Evolutionary conservation across 257 asterid genomes (phyloP).

Genomic region (Solanum pennellii): DNA sequence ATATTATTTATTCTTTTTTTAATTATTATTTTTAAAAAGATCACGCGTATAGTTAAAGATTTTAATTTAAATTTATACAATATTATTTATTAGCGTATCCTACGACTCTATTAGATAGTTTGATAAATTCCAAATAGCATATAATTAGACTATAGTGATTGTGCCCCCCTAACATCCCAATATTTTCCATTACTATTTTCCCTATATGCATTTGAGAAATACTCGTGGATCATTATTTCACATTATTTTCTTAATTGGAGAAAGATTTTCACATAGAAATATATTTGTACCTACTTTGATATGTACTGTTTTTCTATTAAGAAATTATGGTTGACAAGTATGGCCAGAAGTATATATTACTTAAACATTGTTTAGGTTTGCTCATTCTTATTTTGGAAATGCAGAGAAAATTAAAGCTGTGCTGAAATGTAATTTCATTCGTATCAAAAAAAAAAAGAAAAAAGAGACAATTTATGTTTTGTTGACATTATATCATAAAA

Average conservation of each 20-base stretch:
- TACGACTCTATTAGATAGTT: accelerated
- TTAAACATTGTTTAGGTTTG: neutral
- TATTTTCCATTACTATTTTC: neutral
- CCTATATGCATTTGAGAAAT: neutral
- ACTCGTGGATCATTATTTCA: neutral
- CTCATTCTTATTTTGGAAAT: neutral
- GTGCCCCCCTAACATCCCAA: neutral
- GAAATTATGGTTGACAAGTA: too few species aligned
- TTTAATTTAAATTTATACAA: too few species aligned
- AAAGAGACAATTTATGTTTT: too few species aligned
- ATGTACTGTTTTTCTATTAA: neutral
- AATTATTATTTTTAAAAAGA: too few species aligned
- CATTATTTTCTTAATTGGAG: neutral
- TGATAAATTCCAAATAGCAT: too few species aligned
- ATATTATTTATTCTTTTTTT: too few species aligned
- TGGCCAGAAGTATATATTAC: too few species aligned
- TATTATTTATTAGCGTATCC: too few species aligned
- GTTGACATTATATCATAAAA: too few species aligned
- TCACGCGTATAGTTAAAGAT: too few species aligned
- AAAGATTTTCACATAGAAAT: neutral
- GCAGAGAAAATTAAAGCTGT: neutral
- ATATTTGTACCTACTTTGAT: neutral
- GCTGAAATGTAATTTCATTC: neutral
- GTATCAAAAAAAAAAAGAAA: neutral
- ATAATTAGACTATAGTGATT: too few species aligned